Percentiles rank a stretch among this genome's conserved stretches.
Conservation (phyloP, 805 yeast genomes). For the Candida boidinii region DNA sequence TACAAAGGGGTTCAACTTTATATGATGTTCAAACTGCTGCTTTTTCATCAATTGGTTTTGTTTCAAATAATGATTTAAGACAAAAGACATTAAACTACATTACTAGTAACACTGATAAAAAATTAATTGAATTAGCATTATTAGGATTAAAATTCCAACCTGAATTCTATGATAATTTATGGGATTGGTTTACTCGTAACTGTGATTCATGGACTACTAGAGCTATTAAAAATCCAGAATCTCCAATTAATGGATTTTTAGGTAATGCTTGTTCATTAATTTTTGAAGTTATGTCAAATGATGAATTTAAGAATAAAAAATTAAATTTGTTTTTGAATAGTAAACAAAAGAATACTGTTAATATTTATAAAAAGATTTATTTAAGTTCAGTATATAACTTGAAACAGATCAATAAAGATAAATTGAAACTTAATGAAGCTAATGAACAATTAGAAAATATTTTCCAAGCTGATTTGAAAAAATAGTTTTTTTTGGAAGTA, state of each 20-base stretch:
- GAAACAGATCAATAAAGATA: no score
- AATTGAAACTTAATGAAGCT: slow-evolving; percentile 15
- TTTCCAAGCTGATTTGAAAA: no score
- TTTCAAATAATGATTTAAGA: slow-evolving; percentile 34
- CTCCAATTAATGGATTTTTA: slow-evolving; percentile 34
- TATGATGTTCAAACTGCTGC: slow-evolving; percentile 47
- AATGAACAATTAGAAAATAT: slow-evolving; percentile 10
- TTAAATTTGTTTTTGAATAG: slow-evolving; percentile 13
- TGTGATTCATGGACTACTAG: slow-evolving; percentile 45
- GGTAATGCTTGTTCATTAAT: slow-evolving; percentile 34
- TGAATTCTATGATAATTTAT: slow-evolving; percentile 25
- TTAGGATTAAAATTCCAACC: slow-evolving; percentile 40
- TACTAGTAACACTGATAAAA: slow-evolving; percentile 44
- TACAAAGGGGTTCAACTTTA: slow-evolving; percentile 1
- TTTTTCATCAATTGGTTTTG: slow-evolving; percentile 45
- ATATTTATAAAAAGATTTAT: no score
- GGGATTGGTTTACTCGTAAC: slow-evolving; percentile 51
- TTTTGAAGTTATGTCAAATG: slow-evolving; percentile 20
- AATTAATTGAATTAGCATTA: slow-evolving; percentile 47
- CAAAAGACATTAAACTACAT: slow-evolving; percentile 51
- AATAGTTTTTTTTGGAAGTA: no score
- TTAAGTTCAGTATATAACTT: no score
- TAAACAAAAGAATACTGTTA: slow-evolving; percentile 12
- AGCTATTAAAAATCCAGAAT: slow-evolving; percentile 36
- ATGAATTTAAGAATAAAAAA: slow-evolving; percentile 8